Evolutionary conservation across 1,284 basidiomycete species (phyloP).

Genomic region (Cystobasidium sp.): DNA sequence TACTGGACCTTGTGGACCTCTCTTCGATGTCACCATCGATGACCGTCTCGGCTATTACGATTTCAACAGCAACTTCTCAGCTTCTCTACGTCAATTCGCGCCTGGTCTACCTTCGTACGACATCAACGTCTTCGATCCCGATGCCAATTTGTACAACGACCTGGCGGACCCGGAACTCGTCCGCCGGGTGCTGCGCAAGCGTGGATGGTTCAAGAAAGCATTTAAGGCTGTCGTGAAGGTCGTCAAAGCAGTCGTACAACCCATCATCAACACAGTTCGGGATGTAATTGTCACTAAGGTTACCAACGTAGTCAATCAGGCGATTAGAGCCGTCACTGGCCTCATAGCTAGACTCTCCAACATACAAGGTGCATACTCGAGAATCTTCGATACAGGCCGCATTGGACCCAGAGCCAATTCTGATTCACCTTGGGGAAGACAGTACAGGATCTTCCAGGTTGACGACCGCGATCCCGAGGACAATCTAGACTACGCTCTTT

Average conservation of each 20-base stretch:
- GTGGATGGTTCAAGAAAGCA: background rate
- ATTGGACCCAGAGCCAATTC: background rate
- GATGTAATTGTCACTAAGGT: background rate
- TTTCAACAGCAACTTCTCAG: background rate
- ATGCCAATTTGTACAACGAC: background rate
- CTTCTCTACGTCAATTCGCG: background rate
- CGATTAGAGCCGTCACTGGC: background rate
- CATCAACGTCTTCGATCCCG: background rate
- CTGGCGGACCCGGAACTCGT: too few relatives aligned
- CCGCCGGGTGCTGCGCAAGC: background rate
- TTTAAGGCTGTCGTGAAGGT: background rate
- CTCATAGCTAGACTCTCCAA: background rate
- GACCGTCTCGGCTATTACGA: background rate
- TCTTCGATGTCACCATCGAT: background rate
- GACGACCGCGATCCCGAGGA: background rate
- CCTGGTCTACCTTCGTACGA: background rate
- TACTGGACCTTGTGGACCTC: background rate
- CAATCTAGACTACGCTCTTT: background rate
- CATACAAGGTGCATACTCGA: background rate
- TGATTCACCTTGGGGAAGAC: background rate
- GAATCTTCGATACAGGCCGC: background rate
- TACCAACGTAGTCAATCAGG: background rate
- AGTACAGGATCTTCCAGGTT: background rate
- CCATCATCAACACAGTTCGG: background rate
- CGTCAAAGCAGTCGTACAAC: background rate